These are phyloP conservation scores for Neodidymelliopsis sp. DNA, from an alignment of 2,329 filamentous ascomycete genomes.

Conservation along the genomic window DNA sequence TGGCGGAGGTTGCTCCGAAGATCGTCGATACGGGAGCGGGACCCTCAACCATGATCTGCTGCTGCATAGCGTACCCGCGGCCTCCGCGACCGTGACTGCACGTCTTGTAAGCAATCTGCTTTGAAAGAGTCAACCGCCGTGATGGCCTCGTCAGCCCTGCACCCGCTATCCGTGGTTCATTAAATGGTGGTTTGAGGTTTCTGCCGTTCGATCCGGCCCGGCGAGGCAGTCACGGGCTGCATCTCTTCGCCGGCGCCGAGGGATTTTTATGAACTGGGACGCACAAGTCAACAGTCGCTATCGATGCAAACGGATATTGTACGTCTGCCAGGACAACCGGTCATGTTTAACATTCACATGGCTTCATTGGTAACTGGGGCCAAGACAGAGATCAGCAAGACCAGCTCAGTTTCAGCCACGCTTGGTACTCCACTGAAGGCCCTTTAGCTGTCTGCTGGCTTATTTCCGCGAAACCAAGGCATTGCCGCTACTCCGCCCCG, in stretches of 20 bases:
- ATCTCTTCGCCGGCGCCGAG: constrained; percentile 2
- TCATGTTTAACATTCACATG: constrained; percentile 7
- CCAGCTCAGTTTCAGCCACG: constrained; percentile 38
- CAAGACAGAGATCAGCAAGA: constrained; percentile 32
- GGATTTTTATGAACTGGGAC: constrained; percentile 5
- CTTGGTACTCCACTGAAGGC: constrained; percentile 23
- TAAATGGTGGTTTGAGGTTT: constrained; percentile 9
- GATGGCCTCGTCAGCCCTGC: neutral
- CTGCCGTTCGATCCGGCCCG: constrained; percentile 16
- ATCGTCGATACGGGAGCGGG: constrained; percentile 8
- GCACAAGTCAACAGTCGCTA: neutral
- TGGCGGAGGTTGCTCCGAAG: constrained; percentile 2
- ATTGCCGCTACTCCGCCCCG: constrained; percentile 10
- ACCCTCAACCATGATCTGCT: constrained; percentile 2
- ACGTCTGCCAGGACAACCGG: constrained; percentile 12
- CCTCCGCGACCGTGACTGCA: neutral
- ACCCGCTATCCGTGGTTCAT: neutral
- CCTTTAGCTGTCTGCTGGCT: constrained; percentile 3
- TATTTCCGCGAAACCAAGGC: constrained; percentile 22
- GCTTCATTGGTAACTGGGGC: constrained; percentile 18
- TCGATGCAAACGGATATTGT: constrained; percentile 9
- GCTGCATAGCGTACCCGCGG: neutral
- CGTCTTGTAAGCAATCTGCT: neutral
- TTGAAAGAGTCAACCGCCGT: neutral
- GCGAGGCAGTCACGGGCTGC: neutral